phyloP scores from a whole-genome alignment of 2,329 filamentous ascomycete genomes.

The Aspergillus caelatus region DNA sequence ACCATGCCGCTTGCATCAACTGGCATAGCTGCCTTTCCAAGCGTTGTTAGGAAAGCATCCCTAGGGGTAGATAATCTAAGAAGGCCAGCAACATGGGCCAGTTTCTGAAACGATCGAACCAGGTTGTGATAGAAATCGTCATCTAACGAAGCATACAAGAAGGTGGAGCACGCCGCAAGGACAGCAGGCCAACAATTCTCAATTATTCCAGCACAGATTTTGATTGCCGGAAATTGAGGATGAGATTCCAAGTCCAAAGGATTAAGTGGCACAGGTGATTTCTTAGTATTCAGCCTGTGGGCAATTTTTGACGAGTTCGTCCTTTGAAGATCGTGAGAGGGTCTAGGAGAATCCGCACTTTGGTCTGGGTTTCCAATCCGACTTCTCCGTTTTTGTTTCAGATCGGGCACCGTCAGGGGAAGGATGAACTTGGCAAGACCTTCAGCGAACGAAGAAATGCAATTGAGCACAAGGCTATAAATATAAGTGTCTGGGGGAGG shows the following conservation, averaged over 20 bases:
- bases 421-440: slow-evolving; percentile 91
- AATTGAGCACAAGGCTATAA: slow-evolving; percentile 85
- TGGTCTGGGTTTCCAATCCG: slow-evolving; percentile 40
- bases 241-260: slow-evolving; percentile 76
- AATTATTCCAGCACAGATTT: slow-evolving; percentile 78
- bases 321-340: slow-evolving; percentile 33
- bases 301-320: slow-evolving; percentile 32
- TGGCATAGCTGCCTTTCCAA: slow-evolving; percentile 91
- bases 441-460: slow-evolving; percentile 87
- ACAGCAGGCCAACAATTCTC: slow-evolving; percentile 95
- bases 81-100: slow-evolving; percentile 91
- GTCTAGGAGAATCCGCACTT: slow-evolving; percentile 34
- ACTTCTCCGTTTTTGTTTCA: slow-evolving; percentile 53
- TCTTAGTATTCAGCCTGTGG: slow-evolving; percentile 28
- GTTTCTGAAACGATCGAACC: slow-evolving; percentile 90
- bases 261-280: slow-evolving; percentile 67
- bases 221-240: slow-evolving; percentile 69
- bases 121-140: slow-evolving; percentile 91
- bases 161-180: slow-evolving; percentile 91
- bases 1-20: slow-evolving; percentile 58
- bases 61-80: slow-evolving; percentile 81
- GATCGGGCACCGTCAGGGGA: slow-evolving; percentile 83
- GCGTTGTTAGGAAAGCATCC: slow-evolving; percentile 90
- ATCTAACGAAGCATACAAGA: slow-evolving; percentile 87
- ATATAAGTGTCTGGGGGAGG: slow-evolving; percentile 87